Evolutionary conservation across 345 rosid genomes (phyloP).

Genomic region (Excoecaria cochinchinensis): DNA sequence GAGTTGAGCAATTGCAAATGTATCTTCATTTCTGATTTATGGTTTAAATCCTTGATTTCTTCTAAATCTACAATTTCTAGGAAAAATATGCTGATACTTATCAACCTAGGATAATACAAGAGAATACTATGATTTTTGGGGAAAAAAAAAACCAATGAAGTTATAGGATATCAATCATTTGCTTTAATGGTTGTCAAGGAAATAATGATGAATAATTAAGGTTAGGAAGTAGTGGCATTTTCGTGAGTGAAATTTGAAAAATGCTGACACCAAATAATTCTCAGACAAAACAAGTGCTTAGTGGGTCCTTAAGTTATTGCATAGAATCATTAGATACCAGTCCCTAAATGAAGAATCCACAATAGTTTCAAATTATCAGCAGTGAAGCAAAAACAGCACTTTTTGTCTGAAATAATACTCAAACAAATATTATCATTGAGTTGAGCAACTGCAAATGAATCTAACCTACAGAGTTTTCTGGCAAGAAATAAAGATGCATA

Average conservation of each 20-base stretch:
- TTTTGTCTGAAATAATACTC: no score
- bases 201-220: background rate
- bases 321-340: background rate
- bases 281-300: background rate
- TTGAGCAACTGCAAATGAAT: no score
- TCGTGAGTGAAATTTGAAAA: background rate
- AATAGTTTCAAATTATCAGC: background rate
- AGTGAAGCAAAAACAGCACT: background rate
- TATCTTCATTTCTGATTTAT: no score
- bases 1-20: no score
- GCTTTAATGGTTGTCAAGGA: background rate
- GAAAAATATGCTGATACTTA: no score
- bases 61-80: no score
- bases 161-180: no score
- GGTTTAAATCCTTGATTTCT: no score
- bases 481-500: background rate
- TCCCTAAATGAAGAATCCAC: no score
- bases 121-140: background rate
- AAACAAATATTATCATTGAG: no score
- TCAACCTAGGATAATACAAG: no score
- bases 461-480: background rate
- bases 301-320: background rate
- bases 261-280: background rate
- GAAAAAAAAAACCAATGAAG: background rate
- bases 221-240: slow-evolving; percentile 4